Evolutionary conservation across 2,329 filamentous ascomycete genomes (phyloP), one percentile per base, ranked within the genome.

Genomic region (Aureobasidium sp.): DNA sequence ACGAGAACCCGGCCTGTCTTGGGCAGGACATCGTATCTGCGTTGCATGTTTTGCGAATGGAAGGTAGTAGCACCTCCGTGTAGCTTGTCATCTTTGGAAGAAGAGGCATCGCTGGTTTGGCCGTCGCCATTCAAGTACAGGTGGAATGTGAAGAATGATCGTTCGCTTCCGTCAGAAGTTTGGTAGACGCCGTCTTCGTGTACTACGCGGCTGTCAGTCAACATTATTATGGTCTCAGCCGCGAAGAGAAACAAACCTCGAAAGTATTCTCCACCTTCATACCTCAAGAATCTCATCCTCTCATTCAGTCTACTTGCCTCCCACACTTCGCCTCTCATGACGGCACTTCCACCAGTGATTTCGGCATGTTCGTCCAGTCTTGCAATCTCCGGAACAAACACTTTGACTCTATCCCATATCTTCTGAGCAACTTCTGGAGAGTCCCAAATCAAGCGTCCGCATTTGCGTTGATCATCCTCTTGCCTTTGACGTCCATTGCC

Each of bases 381-480:
- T 65, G 64, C 40, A 23, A 81, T 72, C 21, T 78, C 69, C 13
- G 74, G 70, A 1, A 86, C 43, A 46, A 27, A 46, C 6, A 3
- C 8, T 27, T n/a, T 46, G 15, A 46, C 23, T 4, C 43, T 46
- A 7, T 29, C 7, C 43, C 23, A 29, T n/a, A 46, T 29, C 7
- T 17, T 29, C 23, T 27, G 43, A 29, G 13, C 23, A 3, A 46
- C 43, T 81, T 17, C 80, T 51, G 79, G 75, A 15, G 80, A 74
- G 68, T 94, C 88, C 81, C 85, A 89, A 65, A 94, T 86, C 64
- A 93, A 89, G 3, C 89, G 81, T n/a, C 86, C 86, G 67, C 86
- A 86, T 63, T 88, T 85, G 17, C 89, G 79, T 51, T 83, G 82
- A 9, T 83, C 79, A 1, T 80, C 75, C 4, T 78, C 73, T 43